Conservation (phyloP, 108 stramenopile species). For the Schizochytrium sp. region DNA sequence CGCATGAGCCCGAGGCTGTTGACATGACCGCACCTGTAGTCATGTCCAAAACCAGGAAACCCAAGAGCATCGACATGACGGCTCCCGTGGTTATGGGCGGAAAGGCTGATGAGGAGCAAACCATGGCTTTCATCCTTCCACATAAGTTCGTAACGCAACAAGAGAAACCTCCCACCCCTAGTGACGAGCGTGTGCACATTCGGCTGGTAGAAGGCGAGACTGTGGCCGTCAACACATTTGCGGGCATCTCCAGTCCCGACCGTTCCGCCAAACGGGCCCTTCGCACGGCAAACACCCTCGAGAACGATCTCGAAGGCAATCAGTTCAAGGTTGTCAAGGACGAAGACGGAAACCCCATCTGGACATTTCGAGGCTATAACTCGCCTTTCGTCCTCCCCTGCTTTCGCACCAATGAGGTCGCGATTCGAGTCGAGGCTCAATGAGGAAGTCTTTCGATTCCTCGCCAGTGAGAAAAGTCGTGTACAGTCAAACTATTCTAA, state of each 20-base stretch:
- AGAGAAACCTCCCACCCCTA: neutral
- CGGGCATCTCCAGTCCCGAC: neutral
- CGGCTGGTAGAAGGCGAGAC: neutral
- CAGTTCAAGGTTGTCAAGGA: neutral
- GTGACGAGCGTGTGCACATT: neutral
- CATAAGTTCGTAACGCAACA: neutral
- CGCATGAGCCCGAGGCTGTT: neutral
- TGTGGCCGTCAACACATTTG: neutral
- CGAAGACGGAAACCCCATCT: neutral
- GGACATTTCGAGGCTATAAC: neutral
- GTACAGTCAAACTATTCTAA: no score
- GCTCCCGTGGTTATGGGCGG: neutral
- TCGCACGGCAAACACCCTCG: neutral
- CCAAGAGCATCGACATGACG: neutral
- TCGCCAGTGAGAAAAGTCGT: no score
- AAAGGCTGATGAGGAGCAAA: neutral
- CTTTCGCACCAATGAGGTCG: neutral
- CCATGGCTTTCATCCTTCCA: neutral
- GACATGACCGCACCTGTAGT: constrained; percentile 6
- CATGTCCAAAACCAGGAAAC: neutral
- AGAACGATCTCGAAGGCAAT: neutral
- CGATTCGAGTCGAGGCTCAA: neutral
- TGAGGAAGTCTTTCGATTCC: neutral
- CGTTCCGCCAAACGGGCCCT: neutral
- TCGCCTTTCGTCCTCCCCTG: neutral